Conservation (phyloP, 2,329 filamentous ascomycete species). For the Pestalotiopsis sp. region DNA sequence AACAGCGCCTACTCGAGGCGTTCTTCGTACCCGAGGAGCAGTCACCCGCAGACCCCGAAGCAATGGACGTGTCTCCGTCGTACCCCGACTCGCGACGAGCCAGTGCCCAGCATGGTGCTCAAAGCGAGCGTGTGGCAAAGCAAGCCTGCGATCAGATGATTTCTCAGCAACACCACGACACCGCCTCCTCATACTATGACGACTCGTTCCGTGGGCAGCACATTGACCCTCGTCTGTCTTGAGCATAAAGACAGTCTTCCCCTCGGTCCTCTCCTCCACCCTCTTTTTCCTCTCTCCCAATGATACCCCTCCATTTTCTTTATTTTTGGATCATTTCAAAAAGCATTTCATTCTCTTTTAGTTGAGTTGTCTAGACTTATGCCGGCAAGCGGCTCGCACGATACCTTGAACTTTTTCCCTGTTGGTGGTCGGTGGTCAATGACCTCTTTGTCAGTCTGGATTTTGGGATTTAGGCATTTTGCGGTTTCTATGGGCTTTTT, state of each 20-base stretch:
- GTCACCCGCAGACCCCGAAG: slow-evolving; percentile 17
- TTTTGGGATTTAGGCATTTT: background rate
- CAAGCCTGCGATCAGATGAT: slow-evolving; percentile 38
- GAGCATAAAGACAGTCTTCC: background rate
- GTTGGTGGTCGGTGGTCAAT: background rate
- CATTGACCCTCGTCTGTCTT: background rate
- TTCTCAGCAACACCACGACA: background rate
- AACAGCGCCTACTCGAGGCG: slow-evolving; percentile 32
- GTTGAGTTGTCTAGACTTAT: background rate
- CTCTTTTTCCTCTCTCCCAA: background rate
- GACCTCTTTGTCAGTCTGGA: background rate
- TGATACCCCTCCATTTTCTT: slow-evolving; percentile 3
- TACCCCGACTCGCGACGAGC: slow-evolving; percentile 12
- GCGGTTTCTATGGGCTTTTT: background rate
- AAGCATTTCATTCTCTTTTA: background rate
- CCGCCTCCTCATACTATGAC: background rate
- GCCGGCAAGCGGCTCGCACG: background rate
- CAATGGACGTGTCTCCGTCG: slow-evolving; percentile 21
- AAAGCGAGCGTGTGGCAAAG: slow-evolving; percentile 38
- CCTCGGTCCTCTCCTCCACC: background rate
- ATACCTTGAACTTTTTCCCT: background rate
- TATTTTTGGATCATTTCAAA: background rate
- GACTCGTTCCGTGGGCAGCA: background rate
- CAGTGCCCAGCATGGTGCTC: slow-evolving; percentile 24
- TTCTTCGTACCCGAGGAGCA: slow-evolving; percentile 25